Conservation (phyloP, 2,329 filamentous ascomycete species). For the Curvularia lunata region DNA sequence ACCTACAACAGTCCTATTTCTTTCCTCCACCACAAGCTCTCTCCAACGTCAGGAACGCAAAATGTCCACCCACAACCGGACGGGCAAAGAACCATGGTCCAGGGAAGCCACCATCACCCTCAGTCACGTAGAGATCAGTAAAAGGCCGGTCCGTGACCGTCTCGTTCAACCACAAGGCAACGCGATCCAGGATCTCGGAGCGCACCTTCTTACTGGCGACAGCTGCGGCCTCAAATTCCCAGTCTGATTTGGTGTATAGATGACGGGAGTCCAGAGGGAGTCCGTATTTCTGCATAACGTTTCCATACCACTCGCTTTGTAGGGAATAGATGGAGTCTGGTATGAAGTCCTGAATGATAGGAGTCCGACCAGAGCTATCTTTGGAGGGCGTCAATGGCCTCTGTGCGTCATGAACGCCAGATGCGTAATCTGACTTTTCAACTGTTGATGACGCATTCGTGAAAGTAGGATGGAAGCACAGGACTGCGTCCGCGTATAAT, state of each 20-base stretch:
- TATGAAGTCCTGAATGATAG: slow-evolving; percentile 64
- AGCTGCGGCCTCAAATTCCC: slow-evolving; percentile 88
- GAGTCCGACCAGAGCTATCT: slow-evolving; percentile 26
- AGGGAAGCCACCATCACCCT: slow-evolving; percentile 76
- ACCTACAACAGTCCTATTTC: not conserved
- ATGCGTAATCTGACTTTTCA: slow-evolving; percentile 9
- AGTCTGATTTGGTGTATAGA: slow-evolving; percentile 86
- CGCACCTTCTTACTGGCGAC: slow-evolving; percentile 73
- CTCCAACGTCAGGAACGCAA: slow-evolving; percentile 82
- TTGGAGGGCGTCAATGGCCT: slow-evolving; percentile 26
- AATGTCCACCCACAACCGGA: slow-evolving; percentile 85
- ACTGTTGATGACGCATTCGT: slow-evolving; percentile 41
- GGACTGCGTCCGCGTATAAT: slow-evolving; percentile 77
- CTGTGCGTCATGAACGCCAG: slow-evolving; percentile 22
- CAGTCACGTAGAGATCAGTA: slow-evolving; percentile 83
- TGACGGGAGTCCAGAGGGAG: slow-evolving; percentile 82
- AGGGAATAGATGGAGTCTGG: slow-evolving; percentile 76
- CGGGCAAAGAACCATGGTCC: slow-evolving; percentile 78
- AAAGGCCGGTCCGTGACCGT: slow-evolving; percentile 76
- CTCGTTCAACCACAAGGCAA: slow-evolving; percentile 84
- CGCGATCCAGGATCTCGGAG: slow-evolving; percentile 72
- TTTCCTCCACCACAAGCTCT: slow-evolving; percentile 69
- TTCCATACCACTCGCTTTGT: slow-evolving; percentile 81
- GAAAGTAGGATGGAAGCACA: slow-evolving; percentile 75
- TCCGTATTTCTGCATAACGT: slow-evolving; percentile 80